A percentile compares a stretch with the other conserved stretches of the same genome.
Evolutionary conservation across 371 early-diverging fungal species (phyloP).

Genomic region (Phascolomyces articulosus): DNA sequence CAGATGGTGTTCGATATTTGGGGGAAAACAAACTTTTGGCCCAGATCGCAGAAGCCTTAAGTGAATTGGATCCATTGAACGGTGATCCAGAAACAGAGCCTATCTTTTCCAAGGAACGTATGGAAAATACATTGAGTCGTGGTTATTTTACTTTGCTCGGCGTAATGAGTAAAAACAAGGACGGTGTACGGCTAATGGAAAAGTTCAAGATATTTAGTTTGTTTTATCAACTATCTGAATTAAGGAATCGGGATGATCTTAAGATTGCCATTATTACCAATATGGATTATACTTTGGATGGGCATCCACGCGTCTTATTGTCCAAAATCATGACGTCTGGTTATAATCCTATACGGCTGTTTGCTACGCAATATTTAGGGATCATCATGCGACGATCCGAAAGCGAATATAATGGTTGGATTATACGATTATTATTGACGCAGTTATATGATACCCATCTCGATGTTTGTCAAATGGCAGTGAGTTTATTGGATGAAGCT

Average conservation of each 20-base stretch:
- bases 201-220: conserved; percentile 80
- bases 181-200: conserved; percentile 74
- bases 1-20: conserved; percentile 73
- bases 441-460: conserved; percentile 84
- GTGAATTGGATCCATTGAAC: conserved; percentile 67
- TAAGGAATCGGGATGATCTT: conserved; percentile 82
- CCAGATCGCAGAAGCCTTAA: conserved; percentile 73
- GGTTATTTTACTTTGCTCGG: conserved; percentile 85
- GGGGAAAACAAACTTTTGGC: conserved; percentile 68
- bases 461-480: conserved; percentile 79
- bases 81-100: conserved; percentile 59
- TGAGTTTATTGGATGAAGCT: conserved; percentile 71
- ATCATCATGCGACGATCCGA: conserved; percentile 61
- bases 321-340: conserved; percentile 87
- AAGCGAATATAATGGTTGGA: conserved; percentile 78
- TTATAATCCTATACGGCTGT: conserved; percentile 77
- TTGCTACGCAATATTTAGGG: conserved; percentile 77
- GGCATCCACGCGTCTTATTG: conserved; percentile 80
- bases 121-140: conserved; percentile 73
- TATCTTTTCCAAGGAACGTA: conserved; percentile 76
- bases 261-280: conserved; percentile 76
- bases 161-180: conserved; percentile 61
- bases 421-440: conserved; percentile 71
- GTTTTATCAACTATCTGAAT: conserved; percentile 81
- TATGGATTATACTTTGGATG: conserved; percentile 82